Conservation (phyloP, 2,329 filamentous ascomycete species). For the Fusarium incarnatum region DNA sequence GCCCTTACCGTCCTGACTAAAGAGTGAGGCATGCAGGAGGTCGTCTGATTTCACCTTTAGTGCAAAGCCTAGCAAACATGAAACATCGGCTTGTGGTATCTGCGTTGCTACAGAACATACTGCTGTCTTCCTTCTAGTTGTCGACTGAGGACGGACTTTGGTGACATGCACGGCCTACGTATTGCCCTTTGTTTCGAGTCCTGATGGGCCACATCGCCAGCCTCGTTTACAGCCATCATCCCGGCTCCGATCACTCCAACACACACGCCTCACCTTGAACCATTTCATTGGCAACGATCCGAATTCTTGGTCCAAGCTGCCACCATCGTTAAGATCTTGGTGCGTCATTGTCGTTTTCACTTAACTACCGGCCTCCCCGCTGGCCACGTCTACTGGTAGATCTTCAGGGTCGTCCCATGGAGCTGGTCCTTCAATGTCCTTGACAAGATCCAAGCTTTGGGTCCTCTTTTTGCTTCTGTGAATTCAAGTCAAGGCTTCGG, state of each 20-base stretch:
- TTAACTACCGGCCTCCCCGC: conserved; percentile 30
- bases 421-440: conserved; percentile 27
- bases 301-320: conserved; percentile 6
- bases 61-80: conserved; percentile 23
- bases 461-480: conserved; percentile 26
- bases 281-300: conserved; percentile 42
- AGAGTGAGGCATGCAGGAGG: conserved; percentile 27
- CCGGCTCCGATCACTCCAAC: conserved; percentile 21
- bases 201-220: conserved; percentile 39
- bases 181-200: conserved; percentile 18
- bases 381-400: conserved; percentile 39
- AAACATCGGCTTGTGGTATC: conserved; percentile 25
- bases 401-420: conserved; percentile 45
- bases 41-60: conserved; percentile 24
- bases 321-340: conserved; percentile 41
- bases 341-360: conserved; percentile 39
- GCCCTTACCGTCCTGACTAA: conserved; percentile 13
- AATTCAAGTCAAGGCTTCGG: conserved; percentile 17
- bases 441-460: conserved; percentile 37
- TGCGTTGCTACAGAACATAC: conserved; percentile 13
- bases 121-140: neutral
- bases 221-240: conserved; percentile 47
- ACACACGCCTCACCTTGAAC: conserved; percentile 23
- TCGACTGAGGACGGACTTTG: neutral
- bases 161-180: conserved; percentile 30